These are phyloP conservation scores for Trichoderma koningii DNA, from an alignment of 2,329 filamentous ascomycete genomes.

Conservation along the genomic window DNA sequence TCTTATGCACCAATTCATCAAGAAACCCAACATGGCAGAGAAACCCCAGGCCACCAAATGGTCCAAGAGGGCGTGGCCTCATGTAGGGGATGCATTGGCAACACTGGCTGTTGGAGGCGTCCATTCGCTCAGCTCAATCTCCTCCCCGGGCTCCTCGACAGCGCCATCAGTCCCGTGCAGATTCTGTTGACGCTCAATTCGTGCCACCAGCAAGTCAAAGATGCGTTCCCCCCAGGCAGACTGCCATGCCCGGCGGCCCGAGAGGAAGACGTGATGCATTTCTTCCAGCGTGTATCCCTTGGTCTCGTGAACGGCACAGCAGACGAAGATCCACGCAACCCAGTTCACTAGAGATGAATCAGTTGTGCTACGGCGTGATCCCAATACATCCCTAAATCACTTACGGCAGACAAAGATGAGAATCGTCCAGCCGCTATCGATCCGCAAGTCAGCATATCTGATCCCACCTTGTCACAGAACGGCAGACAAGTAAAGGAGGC, in stretches of 20 bases:
- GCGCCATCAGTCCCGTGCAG: too few species aligned
- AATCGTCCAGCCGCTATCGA: conserved; percentile 59
- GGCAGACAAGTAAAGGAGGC: background rate
- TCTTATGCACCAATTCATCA: too few species aligned
- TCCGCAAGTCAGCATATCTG: background rate
- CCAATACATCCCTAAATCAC: conserved; percentile 1
- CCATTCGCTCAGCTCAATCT: background rate
- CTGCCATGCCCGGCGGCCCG: conserved; percentile 61
- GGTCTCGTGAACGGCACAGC: conserved; percentile 74
- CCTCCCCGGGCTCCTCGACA: too few species aligned
- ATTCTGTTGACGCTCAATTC: conserved; percentile 50
- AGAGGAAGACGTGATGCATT: conserved; percentile 68
- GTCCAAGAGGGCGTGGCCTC: too few species aligned
- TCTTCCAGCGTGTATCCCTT: conserved; percentile 70
- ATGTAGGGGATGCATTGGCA: too few species aligned
- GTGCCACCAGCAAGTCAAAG: conserved; percentile 49
- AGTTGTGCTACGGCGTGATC: background rate
- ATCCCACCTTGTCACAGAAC: background rate
- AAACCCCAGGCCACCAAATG: too few species aligned
- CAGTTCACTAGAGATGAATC: conserved; percentile 40
- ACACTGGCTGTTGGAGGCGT: too few species aligned
- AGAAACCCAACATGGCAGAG: too few species aligned
- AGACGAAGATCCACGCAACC: conserved; percentile 68
- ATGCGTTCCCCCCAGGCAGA: conserved; percentile 45
- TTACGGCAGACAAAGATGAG: conserved; percentile 69